phyloP scores from a whole-genome alignment of 1,284 basidiomycete genomes.

The Tilletia caries region DNA sequence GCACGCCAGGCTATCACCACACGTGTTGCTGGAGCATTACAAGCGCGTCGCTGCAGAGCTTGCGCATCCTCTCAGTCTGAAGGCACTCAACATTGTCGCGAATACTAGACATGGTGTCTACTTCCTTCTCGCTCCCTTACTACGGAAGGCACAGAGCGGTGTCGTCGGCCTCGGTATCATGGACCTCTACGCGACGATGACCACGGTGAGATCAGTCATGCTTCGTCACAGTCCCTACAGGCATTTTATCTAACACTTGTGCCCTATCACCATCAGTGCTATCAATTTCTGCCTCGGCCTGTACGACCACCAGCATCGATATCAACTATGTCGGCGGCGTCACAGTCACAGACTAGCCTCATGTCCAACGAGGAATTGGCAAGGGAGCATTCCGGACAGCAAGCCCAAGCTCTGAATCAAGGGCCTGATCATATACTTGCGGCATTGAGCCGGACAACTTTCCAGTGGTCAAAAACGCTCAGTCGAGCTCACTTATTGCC shows the following conservation, averaged over 20 bases:
- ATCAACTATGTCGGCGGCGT: not conserved
- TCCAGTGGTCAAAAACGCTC: conserved; percentile 42
- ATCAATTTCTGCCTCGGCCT: conserved; percentile 38
- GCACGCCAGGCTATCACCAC: conserved; percentile 32
- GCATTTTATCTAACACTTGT: not conserved
- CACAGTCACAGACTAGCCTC: not conserved
- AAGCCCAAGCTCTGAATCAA: not conserved
- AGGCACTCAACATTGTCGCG: conserved; percentile 44
- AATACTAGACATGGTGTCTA: conserved; percentile 40
- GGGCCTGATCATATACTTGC: too few relatives aligned
- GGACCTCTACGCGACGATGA: conserved; percentile 50
- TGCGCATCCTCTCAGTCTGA: conserved; percentile 44
- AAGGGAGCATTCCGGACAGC: not conserved
- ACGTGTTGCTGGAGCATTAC: conserved; percentile 36
- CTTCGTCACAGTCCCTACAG: too few relatives aligned
- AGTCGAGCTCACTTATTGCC: conserved; percentile 21
- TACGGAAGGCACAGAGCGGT: conserved; percentile 40
- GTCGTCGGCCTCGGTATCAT: conserved; percentile 46
- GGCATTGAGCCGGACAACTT: conserved; percentile 35
- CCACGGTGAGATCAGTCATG: conserved; percentile 19
- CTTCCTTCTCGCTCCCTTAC: conserved; percentile 44
- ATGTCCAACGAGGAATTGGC: conserved; percentile 4
- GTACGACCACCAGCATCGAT: not conserved
- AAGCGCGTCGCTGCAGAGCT: conserved; percentile 39
- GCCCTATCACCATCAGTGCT: conserved; percentile 18